Evolutionary conservation across 2,329 filamentous ascomycete species (phyloP), one percentile per base, ranked within the genome.

Genomic region (Colletotrichum sp.): DNA sequence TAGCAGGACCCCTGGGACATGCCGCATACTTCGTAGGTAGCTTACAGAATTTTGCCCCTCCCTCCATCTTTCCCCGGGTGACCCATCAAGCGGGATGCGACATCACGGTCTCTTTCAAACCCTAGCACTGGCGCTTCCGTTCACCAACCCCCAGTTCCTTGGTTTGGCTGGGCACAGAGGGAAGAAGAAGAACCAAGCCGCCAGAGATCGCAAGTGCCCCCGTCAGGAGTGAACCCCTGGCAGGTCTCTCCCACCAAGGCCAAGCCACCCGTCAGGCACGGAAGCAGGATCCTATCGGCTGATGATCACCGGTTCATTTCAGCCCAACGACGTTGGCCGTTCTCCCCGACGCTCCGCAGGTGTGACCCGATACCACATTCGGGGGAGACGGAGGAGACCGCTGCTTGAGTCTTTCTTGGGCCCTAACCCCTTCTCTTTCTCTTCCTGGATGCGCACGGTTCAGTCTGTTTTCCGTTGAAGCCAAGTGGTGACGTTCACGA

Each of bases 301-400:
- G 64, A 76, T 66, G 70, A 74, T 76, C 74, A 60, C 34, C 64
- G 44, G 64, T 52, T 73, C 64, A 55, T 73, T 76, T 68, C 74
- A 69, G 74, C 74, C 74, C 74, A 69, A 76, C 60, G 27, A 63
- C 36, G 32, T 59, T 30, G n/a, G 61, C 61, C 39, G 25, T 27
- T 32, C 39, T 25, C 27, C 22, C 44, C 44, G n/a, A 52, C 44
- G 11, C 11, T 52, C 44, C 44, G 44, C n/a, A 6, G 44, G 11
- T 13, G 44, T 52, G 9, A 48, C 39, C 39, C 9, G 9, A n/a
- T 48, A 3, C 19, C 39, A 48, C 39, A 22, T 48, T 13, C 44
- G 44, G n/a, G 44, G 44, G n/a, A 52, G n/a, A 52, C 44, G 44
- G 44, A 25, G 44, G n/a, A 52, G 44, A 22, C 44, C 44, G 44